phyloP scores from a whole-genome alignment of 1,284 basidiomycete genomes.

The Afroboletus lepidellus region DNA sequence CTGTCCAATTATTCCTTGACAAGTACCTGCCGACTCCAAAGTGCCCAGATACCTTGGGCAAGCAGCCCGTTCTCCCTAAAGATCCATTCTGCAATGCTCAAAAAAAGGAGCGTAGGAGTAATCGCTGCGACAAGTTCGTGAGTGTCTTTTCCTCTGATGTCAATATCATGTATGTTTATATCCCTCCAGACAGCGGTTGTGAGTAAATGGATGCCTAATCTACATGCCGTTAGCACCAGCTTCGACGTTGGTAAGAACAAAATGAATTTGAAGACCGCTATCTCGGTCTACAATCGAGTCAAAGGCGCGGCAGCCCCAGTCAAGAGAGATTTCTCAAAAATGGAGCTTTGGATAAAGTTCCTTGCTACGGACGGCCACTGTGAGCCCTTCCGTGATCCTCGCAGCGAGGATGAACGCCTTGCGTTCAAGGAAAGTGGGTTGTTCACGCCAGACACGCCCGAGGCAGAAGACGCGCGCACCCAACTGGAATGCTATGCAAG shows the following conservation, averaged over 20 bases:
- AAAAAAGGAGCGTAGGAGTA: no score
- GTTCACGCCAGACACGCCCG: neutral
- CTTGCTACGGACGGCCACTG: neutral
- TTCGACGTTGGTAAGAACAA: neutral
- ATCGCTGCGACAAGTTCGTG: no score
- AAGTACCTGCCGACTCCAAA: no score
- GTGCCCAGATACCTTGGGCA: no score
- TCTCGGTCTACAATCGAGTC: neutral
- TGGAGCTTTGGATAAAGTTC: slow-evolving; percentile 1
- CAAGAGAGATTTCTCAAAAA: neutral
- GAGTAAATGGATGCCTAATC: neutral
- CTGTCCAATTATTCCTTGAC: no score
- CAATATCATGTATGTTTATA: no score
- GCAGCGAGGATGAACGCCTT: no score
- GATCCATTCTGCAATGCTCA: no score
- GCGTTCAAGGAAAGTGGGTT: no score
- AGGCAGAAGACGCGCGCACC: neutral
- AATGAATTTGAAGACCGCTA: neutral
- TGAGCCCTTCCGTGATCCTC: neutral
- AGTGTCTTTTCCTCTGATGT: no score
- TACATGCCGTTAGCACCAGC: neutral
- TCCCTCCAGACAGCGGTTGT: no score
- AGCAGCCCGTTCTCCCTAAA: no score
- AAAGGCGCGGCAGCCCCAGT: neutral
- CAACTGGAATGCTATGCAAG: neutral